Evolutionary conservation across 2,329 filamentous ascomycete species (phyloP).

Genomic region (Lojkania enalia): DNA sequence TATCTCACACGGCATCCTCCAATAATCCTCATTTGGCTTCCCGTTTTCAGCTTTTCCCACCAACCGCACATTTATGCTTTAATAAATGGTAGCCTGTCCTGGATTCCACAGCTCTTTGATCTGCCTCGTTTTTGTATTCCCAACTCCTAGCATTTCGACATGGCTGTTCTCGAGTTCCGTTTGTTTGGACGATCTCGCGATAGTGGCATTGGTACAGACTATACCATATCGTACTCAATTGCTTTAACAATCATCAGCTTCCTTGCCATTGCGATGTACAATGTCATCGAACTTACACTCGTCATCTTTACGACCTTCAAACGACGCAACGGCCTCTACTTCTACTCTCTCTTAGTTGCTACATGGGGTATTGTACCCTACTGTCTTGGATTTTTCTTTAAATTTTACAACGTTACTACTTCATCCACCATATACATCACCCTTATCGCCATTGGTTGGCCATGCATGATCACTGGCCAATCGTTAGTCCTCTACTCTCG

Average conservation of each 20-base stretch:
- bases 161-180: too few species aligned
- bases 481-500: conserved; percentile 63
- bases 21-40: too few species aligned
- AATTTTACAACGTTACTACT: conserved; percentile 35
- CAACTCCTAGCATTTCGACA: not conserved
- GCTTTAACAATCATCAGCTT: conserved; percentile 24
- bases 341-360: conserved; percentile 50
- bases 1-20: too few species aligned
- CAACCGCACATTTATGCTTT: too few species aligned
- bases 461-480: conserved; percentile 63
- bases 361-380: conserved; percentile 49
- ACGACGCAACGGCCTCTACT: conserved; percentile 50
- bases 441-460: conserved; percentile 54
- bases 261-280: conserved; percentile 35
- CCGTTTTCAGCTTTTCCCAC: too few species aligned
- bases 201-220: conserved; percentile 11
- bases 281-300: conserved; percentile 25
- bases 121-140: too few species aligned
- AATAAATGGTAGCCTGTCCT: too few species aligned
- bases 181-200: too few species aligned
- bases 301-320: conserved; percentile 49
- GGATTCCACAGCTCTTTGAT: too few species aligned
- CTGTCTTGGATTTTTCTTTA: conserved; percentile 48
- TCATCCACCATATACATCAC: conserved; percentile 45
- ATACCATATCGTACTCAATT: conserved; percentile 10